Base-by-base conservation (phyloP, 306 rosid genomes). In the Prunus mume region DNA sequence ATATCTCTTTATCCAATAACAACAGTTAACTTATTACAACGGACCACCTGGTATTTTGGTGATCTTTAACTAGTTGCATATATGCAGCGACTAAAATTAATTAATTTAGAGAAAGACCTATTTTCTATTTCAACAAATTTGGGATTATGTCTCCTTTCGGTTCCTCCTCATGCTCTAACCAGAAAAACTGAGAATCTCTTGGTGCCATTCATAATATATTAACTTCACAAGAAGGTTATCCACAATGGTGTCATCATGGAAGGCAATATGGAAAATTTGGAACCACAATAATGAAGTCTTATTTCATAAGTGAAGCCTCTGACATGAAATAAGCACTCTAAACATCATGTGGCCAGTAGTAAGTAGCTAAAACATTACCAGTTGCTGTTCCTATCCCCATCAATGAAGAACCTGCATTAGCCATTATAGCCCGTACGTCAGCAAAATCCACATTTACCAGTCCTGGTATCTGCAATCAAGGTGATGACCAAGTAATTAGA, bases 361-460 rank as follows among this genome's bases (percentile, higher is more conserved):
- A 63, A 51, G 47, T 22, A 79, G 50, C 78, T 30, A 12, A 76
- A 30, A 43, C 12, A 58, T 85, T 85, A 90, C 97, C 98, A 78
- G 92, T 91, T 68, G 97, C 97, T 68, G 93, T 93, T 88, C 97
- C 97, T 69, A 90, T 93, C 73, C 97, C 98, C 98, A 93, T 90
- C 83, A 91, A 77, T 61, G 96, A 93, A 83, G 98, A 93, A 71
- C 98, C 98, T 15, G 97, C 98, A 78, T 85, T 91, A 71, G 92
- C 98, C 97, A 93, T 93, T 87, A 93, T 90, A 78, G 98, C 96
- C 72, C 96, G 88, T 64, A 93, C 97, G 81, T 93, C 97, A 25
- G 98, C 98, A 87, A 93, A 93, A 83, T 93, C 98, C 68, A 91
- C 98, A 78, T 93, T 93, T 28, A 90, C 98, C 68, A 91, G 84